A percentile compares a stretch with the other conserved stretches of the same genome.
phyloP scores from a whole-genome alignment of 2,329 filamentous ascomycete species.

The Cyphellophora europaea region DNA sequence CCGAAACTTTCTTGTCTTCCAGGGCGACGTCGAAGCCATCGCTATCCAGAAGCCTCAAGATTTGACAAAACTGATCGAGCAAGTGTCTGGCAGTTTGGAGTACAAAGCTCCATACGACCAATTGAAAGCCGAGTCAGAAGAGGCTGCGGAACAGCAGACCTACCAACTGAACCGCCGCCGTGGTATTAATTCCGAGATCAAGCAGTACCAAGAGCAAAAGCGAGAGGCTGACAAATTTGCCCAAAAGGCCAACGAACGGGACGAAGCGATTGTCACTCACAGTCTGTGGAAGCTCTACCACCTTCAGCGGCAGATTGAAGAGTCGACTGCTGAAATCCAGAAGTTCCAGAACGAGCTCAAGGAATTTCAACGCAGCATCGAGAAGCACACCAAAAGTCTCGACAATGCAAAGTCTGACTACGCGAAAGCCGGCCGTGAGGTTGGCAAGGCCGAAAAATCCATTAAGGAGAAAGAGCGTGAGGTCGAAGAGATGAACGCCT shows the following conservation, averaged over 20 bases:
- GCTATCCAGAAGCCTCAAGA: conserved; percentile 92
- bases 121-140: conserved; percentile 76
- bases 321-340: conserved; percentile 81
- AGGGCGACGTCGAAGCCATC: conserved; percentile 95
- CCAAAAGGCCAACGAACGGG: conserved; percentile 79
- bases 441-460: conserved; percentile 69
- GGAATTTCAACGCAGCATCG: conserved; percentile 79
- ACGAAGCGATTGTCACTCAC: conserved; percentile 84
- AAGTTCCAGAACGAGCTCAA: conserved; percentile 92
- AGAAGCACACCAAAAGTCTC: conserved; percentile 70
- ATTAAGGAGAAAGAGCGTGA: conserved; percentile 81
- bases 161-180: conserved; percentile 82
- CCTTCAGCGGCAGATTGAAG: conserved; percentile 86
- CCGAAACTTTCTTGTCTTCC: conserved; percentile 94
- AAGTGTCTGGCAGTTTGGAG: conserved; percentile 92
- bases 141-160: conserved; percentile 78
- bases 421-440: conserved; percentile 63
- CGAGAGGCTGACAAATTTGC: conserved; percentile 90
- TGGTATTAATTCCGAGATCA: conserved; percentile 95
- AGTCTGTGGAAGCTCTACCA: conserved; percentile 96
- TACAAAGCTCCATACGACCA: conserved; percentile 90
- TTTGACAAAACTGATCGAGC: conserved; percentile 86
- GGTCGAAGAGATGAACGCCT: conserved; percentile 77
- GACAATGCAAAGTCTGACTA: conserved; percentile 81
- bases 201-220: conserved; percentile 95